Percentiles rank a stretch among this genome's conserved stretches.
These are phyloP conservation scores for Rhizoclosmatium globosum DNA, from an alignment of 192 early-diverging fungal genomes.

Conservation along the genomic window DNA sequence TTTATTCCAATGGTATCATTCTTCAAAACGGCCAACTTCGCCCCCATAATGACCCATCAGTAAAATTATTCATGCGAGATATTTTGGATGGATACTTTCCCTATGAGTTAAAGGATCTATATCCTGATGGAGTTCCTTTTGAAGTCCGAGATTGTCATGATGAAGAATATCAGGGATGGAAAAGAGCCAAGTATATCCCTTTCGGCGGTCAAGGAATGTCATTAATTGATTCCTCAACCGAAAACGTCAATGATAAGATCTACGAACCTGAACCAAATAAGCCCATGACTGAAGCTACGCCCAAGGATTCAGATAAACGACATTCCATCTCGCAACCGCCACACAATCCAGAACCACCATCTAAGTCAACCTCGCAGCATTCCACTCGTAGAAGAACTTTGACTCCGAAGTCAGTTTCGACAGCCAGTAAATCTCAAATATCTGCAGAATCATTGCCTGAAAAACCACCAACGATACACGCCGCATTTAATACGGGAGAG, in stretches of 20 bases:
- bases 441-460: too few relatives aligned
- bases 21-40: constrained; percentile 40
- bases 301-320: too few relatives aligned
- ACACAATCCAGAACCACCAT: too few relatives aligned
- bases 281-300: too few relatives aligned
- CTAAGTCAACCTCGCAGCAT: too few relatives aligned
- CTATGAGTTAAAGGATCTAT: constrained; percentile 44
- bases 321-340: too few relatives aligned
- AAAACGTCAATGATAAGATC: neutral
- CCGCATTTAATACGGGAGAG: too few relatives aligned
- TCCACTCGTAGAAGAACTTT: too few relatives aligned
- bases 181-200: neutral
- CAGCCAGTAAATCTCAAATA: too few relatives aligned
- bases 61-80: constrained; percentile 45
- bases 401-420: too few relatives aligned
- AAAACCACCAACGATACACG: too few relatives aligned
- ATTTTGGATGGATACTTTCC: constrained; percentile 55
- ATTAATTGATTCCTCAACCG: neutral
- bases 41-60: constrained; percentile 32
- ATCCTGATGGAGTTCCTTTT: constrained; percentile 47
- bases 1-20: constrained; percentile 50
- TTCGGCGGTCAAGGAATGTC: neutral
- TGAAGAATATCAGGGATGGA: neutral
- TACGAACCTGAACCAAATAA: too few relatives aligned
- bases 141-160: neutral